Base-by-base conservation (phyloP, 306 rosid genomes). In the Calophaca sinica region DNA sequence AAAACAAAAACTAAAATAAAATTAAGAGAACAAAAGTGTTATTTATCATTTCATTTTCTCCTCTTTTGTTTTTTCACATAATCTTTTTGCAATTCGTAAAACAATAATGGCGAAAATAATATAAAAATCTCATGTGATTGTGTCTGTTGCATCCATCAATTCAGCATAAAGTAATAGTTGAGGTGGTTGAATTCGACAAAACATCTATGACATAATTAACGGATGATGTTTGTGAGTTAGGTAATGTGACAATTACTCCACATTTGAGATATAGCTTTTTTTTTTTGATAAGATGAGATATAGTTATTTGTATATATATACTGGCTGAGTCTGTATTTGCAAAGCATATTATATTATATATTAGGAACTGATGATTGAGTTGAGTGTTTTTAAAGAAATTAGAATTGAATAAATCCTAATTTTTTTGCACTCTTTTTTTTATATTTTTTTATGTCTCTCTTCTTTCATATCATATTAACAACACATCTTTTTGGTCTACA, bases 211-310 rank as follows among this genome's bases (percentile, higher is more conserved):
- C 63, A 70, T 63, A 72, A 76, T 70, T 45, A 44, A 62, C 35
- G 28, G 52, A 46, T 60, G 60, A 76, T 62, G 68, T 72, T 71
- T 76, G 71, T 48, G 53, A 55, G 60, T 64, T 57, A 71, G 78
- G 82, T 71, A 79, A 71, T 53, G 73, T 31, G 61, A 72, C 28
- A 63, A 33, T 12, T 72, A 44, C 35, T 79, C 68, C 52, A 71
- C 35, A 51, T 51, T 12, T 20, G 46, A 51, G 72, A 62, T 20
- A 1, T 20, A 20, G 26, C n/a, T n/a, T n/a, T n/a, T n/a, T n/a
- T n/a, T n/a, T n/a, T n/a, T n/a, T n/a, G n/a, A n/a, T n/a, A n/a
- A n/a, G n/a, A n/a, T 20, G 46, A 51, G 72, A 62, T 20, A 1
- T 20, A 20, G 26, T 20, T 29, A 44, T 39, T 54, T 42, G 33